Base-by-base conservation (phyloP, 2,329 filamentous ascomycete species). In the Epichloe brachyelytri region DNA sequence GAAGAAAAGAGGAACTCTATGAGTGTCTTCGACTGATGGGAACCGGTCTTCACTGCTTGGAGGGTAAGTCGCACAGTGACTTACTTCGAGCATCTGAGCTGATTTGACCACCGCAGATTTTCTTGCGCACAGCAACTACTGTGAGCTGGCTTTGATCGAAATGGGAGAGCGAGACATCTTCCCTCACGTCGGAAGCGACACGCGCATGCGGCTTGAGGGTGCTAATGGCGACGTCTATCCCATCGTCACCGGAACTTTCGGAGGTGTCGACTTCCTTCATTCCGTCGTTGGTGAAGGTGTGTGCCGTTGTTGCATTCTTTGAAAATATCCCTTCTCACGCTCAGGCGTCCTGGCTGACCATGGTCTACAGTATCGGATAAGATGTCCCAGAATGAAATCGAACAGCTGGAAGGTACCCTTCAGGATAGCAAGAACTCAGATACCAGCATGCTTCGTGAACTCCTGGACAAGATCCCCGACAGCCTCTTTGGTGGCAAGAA, bases 101-200 rank as follows among this genome's bases (percentile, higher is more conserved):
- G 11, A 48, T 22, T 43, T 17, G 41, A 40, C 55, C 60, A 46
- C 61, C 49, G 19, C 50, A 79, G 90, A 96, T 64, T 97, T 84
- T 71, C 83, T 89, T 50, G 91, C 90, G 15, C 91, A 96, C 70
- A 94, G 88, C 65, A 96, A 96, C 74, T 96, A 95, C 69, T 82
- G 77, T 14, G 90, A 96, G 66, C 79, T 96, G 53, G 87, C 86
- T 53, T 75, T 96, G 46, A 89, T 93, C 59, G 89, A 95, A 65
- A 69, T 95, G 60, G 89, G 88, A 48, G 88, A 93, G 68, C 73
- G 70, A 5, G 78, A 86, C 54, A 70, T 95, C 53, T 96, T 96
- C 66, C 88, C 91, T 26, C 89, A 95, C 62, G 87, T 93, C 50
- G 91, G 91, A 37, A 76, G 81, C 52, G 71, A 79, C 59, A 88